Evolutionary conservation across 2,329 filamentous ascomycete species (phyloP).

Genomic region (Fusarium sp.): DNA sequence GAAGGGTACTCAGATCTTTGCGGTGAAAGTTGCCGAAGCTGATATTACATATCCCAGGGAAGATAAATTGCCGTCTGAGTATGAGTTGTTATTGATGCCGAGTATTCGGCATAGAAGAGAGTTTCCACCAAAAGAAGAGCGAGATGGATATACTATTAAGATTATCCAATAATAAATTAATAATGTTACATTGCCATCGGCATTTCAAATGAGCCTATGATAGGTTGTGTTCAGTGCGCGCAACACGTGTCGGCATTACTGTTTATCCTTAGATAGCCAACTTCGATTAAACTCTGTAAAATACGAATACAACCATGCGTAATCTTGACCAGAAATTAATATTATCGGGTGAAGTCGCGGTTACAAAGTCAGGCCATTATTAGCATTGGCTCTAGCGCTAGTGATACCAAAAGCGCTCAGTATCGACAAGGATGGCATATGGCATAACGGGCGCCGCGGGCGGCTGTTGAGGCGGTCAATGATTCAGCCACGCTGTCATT

Average conservation of each 20-base stretch:
- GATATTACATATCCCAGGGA: not conserved
- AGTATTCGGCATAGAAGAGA: not conserved
- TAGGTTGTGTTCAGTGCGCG: accelerated
- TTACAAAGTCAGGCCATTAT: not conserved
- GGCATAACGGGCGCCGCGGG: not conserved
- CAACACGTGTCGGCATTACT: accelerated
- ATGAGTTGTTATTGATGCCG: not conserved
- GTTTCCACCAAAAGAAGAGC: not conserved
- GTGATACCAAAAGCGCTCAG: not conserved
- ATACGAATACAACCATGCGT: not conserved
- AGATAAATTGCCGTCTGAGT: not conserved
- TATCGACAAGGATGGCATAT: not conserved
- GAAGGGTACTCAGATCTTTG: not conserved
- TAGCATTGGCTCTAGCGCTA: not conserved
- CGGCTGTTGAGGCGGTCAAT: constrained; percentile 2
- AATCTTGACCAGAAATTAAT: not conserved
- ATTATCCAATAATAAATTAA: not conserved
- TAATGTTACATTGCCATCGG: too few species aligned
- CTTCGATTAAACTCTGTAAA: too few species aligned
- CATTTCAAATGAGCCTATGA: not conserved
- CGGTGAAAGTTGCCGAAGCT: not conserved
- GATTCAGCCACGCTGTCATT: not conserved
- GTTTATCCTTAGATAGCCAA: too few species aligned
- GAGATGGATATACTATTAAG: not conserved
- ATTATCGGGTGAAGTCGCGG: not conserved